Evolutionary conservation across 805 yeast species (phyloP), one percentile per base, ranked within the genome.

Genomic region (Barnettozyma sucrosica): DNA sequence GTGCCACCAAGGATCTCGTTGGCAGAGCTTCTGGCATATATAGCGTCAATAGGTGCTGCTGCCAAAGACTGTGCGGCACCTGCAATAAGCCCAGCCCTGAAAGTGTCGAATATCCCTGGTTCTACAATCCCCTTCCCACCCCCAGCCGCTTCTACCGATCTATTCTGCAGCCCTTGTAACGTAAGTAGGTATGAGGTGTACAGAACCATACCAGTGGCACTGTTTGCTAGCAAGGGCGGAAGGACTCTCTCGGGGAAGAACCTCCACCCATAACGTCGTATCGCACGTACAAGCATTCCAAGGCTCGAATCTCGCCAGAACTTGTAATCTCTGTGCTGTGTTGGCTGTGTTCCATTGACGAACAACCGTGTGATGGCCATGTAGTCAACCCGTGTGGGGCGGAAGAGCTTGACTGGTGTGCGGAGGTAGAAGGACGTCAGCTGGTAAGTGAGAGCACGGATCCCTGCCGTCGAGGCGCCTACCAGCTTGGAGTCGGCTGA

Each of bases 31-130:
- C 97, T 73, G 2, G 95, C 79, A 59, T 84, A 85, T 3, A 92
- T 80, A 7, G 97, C 96, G 66, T 92, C 97, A 5, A 92, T 73
- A 0, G 98, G 98, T 2, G 97, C 92, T 2, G 96, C 96, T 0
- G 88, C 90, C 16, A 88, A 67, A n/a, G 95, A 85, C 57, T 93
- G 96, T 21, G 81, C 80, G 0, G 83, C 80, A 1, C 97, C 97
- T 0, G 97, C 97, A 0, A 87, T 53, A 47, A 83, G 80, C 0
- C 98, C 98, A 0, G 97, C 88, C 42, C 80, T 65, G 65, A 87
- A 59, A 0, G 89, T 80, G 55, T 86, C 89, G 48, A 69, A 59
- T 1, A 75, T 70, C 14, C 52, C 44, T 0, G 62, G 61, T 14
- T 37, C 41, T 6, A 37, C 41, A 13, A 37, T 37, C 26, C 26